A percentile compares a stretch with the other conserved stretches of the same genome.
phyloP scores from a whole-genome alignment of 306 rosid species.

The Morella rubra region DNA sequence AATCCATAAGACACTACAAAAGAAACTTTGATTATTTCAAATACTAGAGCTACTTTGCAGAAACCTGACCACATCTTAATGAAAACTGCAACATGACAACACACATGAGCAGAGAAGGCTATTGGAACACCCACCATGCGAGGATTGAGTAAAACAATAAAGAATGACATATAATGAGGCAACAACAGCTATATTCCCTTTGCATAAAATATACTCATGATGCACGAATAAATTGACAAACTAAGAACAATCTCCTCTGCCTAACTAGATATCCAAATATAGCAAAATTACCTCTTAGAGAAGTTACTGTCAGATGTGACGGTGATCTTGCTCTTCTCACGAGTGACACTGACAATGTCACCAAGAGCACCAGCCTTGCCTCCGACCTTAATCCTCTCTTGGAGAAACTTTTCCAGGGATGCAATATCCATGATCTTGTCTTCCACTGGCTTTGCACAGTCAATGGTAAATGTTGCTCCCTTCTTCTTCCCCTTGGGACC shows the following conservation, averaged over 20 bases:
- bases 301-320: constrained; percentile 70
- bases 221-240: background rate
- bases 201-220: too few relatives aligned
- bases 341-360: constrained; percentile 60
- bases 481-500: constrained; percentile 53
- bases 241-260: background rate
- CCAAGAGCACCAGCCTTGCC: constrained; percentile 85
- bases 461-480: constrained; percentile 48
- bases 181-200: too few relatives aligned
- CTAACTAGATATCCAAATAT: background rate
- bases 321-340: constrained; percentile 75
- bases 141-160: too few relatives aligned
- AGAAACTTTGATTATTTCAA: background rate
- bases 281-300: constrained; percentile 61
- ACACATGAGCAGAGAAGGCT: too few relatives aligned
- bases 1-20: background rate
- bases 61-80: too few relatives aligned
- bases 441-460: constrained; percentile 58
- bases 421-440: constrained; percentile 65
- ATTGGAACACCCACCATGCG: too few relatives aligned
- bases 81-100: too few relatives aligned
- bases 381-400: constrained; percentile 61
- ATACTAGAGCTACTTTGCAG: background rate
- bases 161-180: too few relatives aligned
- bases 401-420: constrained; percentile 58